Conservation (phyloP, 2,329 filamentous ascomycete species). For the Calonectria leucothoes region DNA sequence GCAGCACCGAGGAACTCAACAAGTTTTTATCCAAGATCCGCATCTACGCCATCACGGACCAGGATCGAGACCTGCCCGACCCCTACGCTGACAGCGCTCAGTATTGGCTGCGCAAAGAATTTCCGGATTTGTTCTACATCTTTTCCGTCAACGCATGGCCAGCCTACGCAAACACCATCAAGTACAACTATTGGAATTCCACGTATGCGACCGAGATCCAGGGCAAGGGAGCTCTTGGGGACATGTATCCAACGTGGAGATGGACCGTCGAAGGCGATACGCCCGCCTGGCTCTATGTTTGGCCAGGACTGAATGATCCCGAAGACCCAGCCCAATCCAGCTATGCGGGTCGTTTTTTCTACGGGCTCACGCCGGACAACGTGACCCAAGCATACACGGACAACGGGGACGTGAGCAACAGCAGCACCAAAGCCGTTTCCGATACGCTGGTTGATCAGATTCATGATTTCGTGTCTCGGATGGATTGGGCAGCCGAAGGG, state of each 20-base stretch:
- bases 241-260: not conserved
- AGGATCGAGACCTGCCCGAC: not conserved
- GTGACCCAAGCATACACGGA: not conserved
- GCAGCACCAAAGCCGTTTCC: not conserved
- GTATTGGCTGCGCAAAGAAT: not conserved
- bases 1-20: not conserved
- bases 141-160: not conserved
- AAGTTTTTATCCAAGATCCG: not conserved
- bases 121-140: not conserved
- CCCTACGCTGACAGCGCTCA: not conserved
- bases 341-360: not conserved
- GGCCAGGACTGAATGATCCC: conserved; percentile 1
- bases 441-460: not conserved
- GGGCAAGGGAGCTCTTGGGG: not conserved
- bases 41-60: not conserved
- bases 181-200: not conserved
- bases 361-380: not conserved
- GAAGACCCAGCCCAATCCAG: not conserved
- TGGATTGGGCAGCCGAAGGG: not conserved
- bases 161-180: not conserved
- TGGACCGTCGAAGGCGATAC: not conserved
- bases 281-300: not conserved
- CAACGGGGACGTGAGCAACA: not conserved
- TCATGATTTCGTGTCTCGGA: not conserved
- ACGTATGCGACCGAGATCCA: not conserved